Evolutionary conservation across 257 asterid genomes (phyloP).

Genomic region (Petrea volubilis): DNA sequence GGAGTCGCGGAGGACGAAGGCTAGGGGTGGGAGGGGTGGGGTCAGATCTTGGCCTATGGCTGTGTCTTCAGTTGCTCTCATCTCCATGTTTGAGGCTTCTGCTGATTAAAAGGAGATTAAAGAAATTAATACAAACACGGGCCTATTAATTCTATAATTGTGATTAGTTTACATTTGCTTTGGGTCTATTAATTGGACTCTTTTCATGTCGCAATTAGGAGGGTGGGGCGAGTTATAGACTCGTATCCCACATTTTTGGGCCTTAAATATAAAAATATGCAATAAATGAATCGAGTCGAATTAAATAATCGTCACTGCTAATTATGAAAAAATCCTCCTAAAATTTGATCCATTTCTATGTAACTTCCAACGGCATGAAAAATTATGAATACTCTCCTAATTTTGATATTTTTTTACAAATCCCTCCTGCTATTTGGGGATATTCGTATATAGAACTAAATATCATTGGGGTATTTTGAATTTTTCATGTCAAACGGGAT

Average conservation of each 20-base stretch:
- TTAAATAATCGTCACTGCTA: no score
- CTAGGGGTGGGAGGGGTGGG: conserved; percentile 64
- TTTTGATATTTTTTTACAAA: no score
- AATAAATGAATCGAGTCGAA: no score
- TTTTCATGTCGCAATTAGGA: neutral
- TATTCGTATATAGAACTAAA: no score
- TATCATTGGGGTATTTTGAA: no score
- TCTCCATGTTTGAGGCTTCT: conserved; percentile 42
- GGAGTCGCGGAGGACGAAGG: conserved; percentile 62
- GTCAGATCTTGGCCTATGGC: conserved; percentile 59
- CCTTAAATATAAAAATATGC: no score
- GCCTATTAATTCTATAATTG: neutral
- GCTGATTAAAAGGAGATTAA: neutral
- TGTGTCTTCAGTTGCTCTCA: conserved; percentile 48
- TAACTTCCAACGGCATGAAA: no score
- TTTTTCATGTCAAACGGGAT: no score
- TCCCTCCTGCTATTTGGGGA: no score
- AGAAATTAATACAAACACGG: neutral
- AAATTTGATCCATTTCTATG: no score
- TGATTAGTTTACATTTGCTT: neutral
- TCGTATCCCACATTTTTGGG: neutral
- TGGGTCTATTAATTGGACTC: neutral
- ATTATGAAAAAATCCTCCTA: no score
- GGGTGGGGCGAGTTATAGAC: neutral
- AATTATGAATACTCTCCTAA: no score